Percentiles rank a stretch among this genome's conserved stretches.
phyloP scores from a whole-genome alignment of 2,329 filamentous ascomycete species.

The Cordyceps sp. region DNA sequence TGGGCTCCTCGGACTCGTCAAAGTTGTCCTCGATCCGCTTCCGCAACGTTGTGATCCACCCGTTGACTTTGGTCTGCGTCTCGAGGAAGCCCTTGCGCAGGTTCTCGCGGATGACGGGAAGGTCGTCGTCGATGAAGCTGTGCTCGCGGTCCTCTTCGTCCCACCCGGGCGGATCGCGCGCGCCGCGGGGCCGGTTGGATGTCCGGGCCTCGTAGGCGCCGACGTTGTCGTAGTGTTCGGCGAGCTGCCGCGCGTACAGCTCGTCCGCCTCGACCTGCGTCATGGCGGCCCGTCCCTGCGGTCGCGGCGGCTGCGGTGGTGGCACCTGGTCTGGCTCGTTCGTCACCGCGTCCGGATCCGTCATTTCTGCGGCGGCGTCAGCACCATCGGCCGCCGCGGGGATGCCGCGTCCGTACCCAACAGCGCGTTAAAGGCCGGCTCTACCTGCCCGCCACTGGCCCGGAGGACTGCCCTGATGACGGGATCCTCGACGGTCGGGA shows the following conservation, averaged over 20 bases:
- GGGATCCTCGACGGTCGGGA: slow-evolving; percentile 62
- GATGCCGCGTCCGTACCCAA: slow-evolving; percentile 39
- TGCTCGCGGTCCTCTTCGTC: slow-evolving; percentile 53
- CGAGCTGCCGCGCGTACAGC: slow-evolving; percentile 78
- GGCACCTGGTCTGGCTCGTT: slow-evolving; percentile 37
- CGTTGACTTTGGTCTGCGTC: slow-evolving; percentile 83
- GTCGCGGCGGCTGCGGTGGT: slow-evolving; percentile 69
- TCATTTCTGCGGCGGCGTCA: slow-evolving; percentile 43
- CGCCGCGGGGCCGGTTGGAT: slow-evolving; percentile 23
- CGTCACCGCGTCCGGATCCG: slow-evolving; percentile 52
- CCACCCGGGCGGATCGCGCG: slow-evolving; percentile 20
- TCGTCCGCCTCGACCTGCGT: slow-evolving; percentile 84
- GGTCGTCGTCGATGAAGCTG: slow-evolving; percentile 90
- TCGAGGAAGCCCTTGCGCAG: slow-evolving; percentile 88
- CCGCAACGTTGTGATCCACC: slow-evolving; percentile 79
- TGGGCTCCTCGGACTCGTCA: slow-evolving; percentile 43
- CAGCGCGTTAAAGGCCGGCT: slow-evolving; percentile 89
- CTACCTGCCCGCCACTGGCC: slow-evolving; percentile 74
- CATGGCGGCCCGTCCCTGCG: slow-evolving; percentile 43
- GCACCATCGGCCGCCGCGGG: neutral
- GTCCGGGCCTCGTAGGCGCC: slow-evolving; percentile 41
- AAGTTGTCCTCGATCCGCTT: slow-evolving; percentile 89
- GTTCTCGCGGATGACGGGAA: slow-evolving; percentile 85
- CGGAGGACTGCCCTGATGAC: slow-evolving; percentile 79
- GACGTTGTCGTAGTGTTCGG: slow-evolving; percentile 67